These are phyloP conservation scores for Zymoseptoria tritici DNA, from an alignment of 2,329 filamentous ascomycete genomes.

Conservation along the genomic window DNA sequence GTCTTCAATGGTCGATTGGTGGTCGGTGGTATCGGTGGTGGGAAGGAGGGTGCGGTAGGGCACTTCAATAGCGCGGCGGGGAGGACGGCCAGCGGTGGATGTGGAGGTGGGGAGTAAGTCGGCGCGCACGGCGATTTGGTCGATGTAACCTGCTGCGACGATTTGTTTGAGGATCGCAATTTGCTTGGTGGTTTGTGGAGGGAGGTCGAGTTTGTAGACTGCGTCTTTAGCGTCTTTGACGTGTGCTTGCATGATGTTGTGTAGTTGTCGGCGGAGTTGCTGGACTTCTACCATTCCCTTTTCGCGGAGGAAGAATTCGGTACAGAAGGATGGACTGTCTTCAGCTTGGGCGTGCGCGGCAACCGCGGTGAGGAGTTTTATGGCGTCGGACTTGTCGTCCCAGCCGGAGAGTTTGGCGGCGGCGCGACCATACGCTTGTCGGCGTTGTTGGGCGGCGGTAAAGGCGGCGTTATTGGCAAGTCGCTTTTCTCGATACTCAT, in stretches of 20 bases:
- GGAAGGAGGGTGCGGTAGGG: constrained; percentile 82
- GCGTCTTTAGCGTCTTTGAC: constrained; percentile 9
- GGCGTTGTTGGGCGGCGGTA: constrained; percentile 50
- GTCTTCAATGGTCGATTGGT: constrained; percentile 27
- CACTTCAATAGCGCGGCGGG: constrained; percentile 81
- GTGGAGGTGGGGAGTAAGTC: constrained; percentile 65
- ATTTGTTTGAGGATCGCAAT: constrained; percentile 82
- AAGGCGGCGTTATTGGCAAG: constrained; percentile 60
- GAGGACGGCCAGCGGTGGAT: constrained; percentile 48
- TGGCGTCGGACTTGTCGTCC: constrained; percentile 76
- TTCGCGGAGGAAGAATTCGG: constrained; percentile 72
- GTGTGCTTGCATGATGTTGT: constrained; percentile 60
- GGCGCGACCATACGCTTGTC: constrained; percentile 60
- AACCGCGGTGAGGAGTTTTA: constrained; percentile 83
- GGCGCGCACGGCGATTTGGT: constrained; percentile 86
- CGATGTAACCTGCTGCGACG: constrained; percentile 83
- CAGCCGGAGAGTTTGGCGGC: constrained; percentile 72
- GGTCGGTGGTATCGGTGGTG: constrained; percentile 36
- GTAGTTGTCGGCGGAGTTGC: constrained; percentile 76
- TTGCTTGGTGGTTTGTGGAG: constrained; percentile 55
- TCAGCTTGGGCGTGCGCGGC: constrained; percentile 67
- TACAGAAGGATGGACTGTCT: constrained; percentile 55
- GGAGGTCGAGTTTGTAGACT: constrained; percentile 36
- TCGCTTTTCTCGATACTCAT: constrained; percentile 9
- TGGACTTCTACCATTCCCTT: constrained; percentile 83